phyloP scores from a whole-genome alignment of 495 filamentous ascomycete genomes.

The Astrocystis sublimbata region DNA sequence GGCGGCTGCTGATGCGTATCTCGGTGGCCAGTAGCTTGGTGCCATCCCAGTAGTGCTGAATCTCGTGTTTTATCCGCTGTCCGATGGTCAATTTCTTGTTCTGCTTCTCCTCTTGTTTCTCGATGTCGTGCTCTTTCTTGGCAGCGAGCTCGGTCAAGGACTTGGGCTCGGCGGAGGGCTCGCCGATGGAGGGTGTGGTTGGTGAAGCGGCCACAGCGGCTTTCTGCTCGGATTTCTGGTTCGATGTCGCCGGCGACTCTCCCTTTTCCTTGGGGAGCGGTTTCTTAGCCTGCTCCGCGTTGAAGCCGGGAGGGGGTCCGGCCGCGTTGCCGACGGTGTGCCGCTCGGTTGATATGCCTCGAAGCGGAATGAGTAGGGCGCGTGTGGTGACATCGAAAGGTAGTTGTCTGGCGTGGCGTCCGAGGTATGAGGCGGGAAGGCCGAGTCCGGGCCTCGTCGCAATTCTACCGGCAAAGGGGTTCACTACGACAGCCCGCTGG shows the following conservation, averaged over 20 bases:
- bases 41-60: slow-evolving; percentile 96
- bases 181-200: slow-evolving; percentile 16
- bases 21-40: slow-evolving; percentile 96
- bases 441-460: slow-evolving; percentile 30
- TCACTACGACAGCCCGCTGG: slow-evolving; percentile 58
- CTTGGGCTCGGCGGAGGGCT: slow-evolving; percentile 28
- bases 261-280: slow-evolving; percentile 64
- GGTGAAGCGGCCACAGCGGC: slow-evolving; percentile 34
- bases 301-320: slow-evolving; percentile 91
- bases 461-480: slow-evolving; percentile 48
- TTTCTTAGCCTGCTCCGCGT: slow-evolving; percentile 86
- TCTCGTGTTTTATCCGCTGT: slow-evolving; percentile 92
- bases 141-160: slow-evolving; percentile 36
- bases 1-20: slow-evolving; percentile 83
- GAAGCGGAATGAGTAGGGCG: slow-evolving; percentile 65
- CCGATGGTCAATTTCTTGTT: slow-evolving; percentile 77
- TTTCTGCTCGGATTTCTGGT: slow-evolving; percentile 40
- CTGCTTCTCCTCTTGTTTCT: slow-evolving; percentile 70
- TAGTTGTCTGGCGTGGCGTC: slow-evolving; percentile 35
- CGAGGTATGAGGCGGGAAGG: slow-evolving; percentile 32
- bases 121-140: slow-evolving; percentile 38
- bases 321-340: slow-evolving; percentile 47
- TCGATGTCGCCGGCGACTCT: slow-evolving; percentile 31
- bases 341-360: slow-evolving; percentile 71
- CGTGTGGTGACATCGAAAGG: slow-evolving; percentile 63